Evolutionary conservation across 257 asterid genomes (phyloP).

Genomic region (Ehretia macrophylla): DNA sequence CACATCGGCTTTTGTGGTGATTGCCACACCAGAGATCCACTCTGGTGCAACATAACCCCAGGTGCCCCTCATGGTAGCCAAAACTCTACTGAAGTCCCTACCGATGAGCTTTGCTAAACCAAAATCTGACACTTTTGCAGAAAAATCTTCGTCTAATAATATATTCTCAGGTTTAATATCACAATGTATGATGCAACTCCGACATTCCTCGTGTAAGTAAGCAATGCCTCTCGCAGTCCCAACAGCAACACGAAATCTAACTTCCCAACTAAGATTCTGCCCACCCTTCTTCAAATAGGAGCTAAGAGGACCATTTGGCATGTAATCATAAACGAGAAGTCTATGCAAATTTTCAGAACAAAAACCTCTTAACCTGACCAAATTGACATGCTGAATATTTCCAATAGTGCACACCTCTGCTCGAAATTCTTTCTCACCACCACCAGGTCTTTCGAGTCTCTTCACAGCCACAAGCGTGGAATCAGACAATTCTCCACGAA

Average conservation of each 20-base stretch:
- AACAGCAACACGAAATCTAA: constrained; percentile 29
- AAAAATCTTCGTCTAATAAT: constrained; percentile 36
- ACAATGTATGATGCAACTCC: constrained; percentile 38
- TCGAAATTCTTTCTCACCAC: constrained; percentile 45
- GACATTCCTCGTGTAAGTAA: constrained; percentile 49
- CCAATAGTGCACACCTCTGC: constrained; percentile 50
- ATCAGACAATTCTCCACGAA: constrained; percentile 28
- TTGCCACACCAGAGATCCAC: constrained; percentile 30
- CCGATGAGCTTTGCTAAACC: constrained; percentile 44
- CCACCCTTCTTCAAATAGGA: constrained; percentile 19
- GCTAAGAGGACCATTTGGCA: constrained; percentile 49
- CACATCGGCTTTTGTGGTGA: constrained; percentile 41
- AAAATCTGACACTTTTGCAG: constrained; percentile 43
- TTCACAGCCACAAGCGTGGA: constrained; percentile 42
- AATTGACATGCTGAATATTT: constrained; percentile 46
- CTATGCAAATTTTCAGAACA: constrained; percentile 40
- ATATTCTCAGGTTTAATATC: constrained; percentile 57
- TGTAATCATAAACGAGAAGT: constrained; percentile 44
- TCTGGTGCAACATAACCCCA: constrained; percentile 59
- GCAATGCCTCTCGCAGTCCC: constrained; percentile 47
- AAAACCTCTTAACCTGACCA: constrained; percentile 44
- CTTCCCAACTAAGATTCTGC: constrained; percentile 29
- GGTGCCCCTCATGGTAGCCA: constrained; percentile 38
- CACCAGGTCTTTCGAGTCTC: constrained; percentile 34
- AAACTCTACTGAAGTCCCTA: constrained; percentile 26